These are phyloP conservation scores for Cutaneotrichosporon cavernicola DNA, from an alignment of 1,284 basidiomycete species.

Conservation along the genomic window DNA sequence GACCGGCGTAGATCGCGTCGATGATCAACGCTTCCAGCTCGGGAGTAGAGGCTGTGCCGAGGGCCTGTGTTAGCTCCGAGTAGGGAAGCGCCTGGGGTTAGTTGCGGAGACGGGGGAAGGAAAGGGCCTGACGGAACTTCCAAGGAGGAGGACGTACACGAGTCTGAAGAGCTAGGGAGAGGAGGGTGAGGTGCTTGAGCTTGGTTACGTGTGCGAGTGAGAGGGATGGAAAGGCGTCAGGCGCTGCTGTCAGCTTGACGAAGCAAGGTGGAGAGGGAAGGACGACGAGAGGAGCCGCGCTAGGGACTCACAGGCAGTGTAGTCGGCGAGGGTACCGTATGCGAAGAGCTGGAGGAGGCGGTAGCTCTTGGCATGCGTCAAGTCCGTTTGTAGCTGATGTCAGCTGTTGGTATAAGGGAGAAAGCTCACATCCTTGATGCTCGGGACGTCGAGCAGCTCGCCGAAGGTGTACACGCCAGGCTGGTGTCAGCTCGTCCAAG, in stretches of 20 bases:
- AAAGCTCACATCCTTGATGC: constrained; percentile 71
- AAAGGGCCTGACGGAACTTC: too few relatives aligned
- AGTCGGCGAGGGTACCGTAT: constrained; percentile 79
- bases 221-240: constrained; percentile 64
- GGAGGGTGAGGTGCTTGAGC: constrained; percentile 86
- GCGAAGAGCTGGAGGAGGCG: constrained; percentile 79
- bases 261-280: too few relatives aligned
- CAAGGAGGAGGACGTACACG: constrained; percentile 57
- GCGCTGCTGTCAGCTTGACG: constrained; percentile 57
- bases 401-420: background rate
- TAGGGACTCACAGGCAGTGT: constrained; percentile 56
- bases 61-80: constrained; percentile 34
- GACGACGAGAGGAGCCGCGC: too few relatives aligned
- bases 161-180: constrained; percentile 69
- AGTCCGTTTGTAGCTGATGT: constrained; percentile 46
- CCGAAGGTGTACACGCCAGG: constrained; percentile 86
- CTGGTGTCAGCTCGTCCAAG: constrained; percentile 33
- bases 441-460: constrained; percentile 76
- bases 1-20: constrained; percentile 85
- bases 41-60: constrained; percentile 72
- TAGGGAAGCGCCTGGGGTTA: constrained; percentile 37
- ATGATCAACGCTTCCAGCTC: constrained; percentile 94
- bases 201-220: constrained; percentile 73
- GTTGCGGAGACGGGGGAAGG: background rate
- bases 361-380: constrained; percentile 63